Evolutionary conservation across 208 protist genomes (phyloP), one percentile per base, ranked within the genome.

Genomic region (Paratrypanosoma confusum): DNA sequence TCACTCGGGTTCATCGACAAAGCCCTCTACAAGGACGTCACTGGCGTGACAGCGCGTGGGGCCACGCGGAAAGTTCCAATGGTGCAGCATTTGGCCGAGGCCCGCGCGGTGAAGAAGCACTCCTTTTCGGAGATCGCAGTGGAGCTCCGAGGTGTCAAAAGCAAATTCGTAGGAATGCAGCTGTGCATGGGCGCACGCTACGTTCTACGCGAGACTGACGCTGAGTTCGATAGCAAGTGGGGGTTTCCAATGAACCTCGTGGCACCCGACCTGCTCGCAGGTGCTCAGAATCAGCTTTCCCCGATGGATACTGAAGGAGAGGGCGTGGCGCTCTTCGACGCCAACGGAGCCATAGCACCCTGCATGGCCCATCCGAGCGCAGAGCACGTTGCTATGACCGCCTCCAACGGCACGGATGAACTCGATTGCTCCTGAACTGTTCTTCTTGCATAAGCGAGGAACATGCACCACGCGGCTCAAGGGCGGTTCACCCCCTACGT

Each of bases 221-320:
- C 44, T 6, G 73, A 71, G 5, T 74, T 63, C 36, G 66, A 93
- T 46, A 41, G 50, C 6, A 24, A 22, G n/a, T 93, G 83, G 80
- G 74, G 74, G 10, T 93, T 93, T 60, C 56, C 50, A 33, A 88
- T 89, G 83, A 61, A 77, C n/a, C n/a, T n/a, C n/a, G n/a, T n/a
- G n/a, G n/a, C n/a, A n/a, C n/a, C n/a, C n/a, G n/a, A n/a, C n/a
- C n/a, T n/a, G n/a, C n/a, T n/a, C n/a, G n/a, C n/a, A n/a, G n/a
- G n/a, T n/a, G n/a, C n/a, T n/a, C n/a, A n/a, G n/a, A n/a, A n/a
- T n/a, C n/a, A n/a, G n/a, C n/a, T n/a, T n/a, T n/a, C n/a, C n/a
- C n/a, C n/a, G n/a, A n/a, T n/a, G n/a, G n/a, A n/a, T n/a, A n/a
- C n/a, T n/a, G n/a, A n/a, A n/a, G n/a, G n/a, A n/a, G n/a, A n/a